Base-by-base conservation (phyloP, 1,284 basidiomycete species). In the Peniophora sp. region DNA sequence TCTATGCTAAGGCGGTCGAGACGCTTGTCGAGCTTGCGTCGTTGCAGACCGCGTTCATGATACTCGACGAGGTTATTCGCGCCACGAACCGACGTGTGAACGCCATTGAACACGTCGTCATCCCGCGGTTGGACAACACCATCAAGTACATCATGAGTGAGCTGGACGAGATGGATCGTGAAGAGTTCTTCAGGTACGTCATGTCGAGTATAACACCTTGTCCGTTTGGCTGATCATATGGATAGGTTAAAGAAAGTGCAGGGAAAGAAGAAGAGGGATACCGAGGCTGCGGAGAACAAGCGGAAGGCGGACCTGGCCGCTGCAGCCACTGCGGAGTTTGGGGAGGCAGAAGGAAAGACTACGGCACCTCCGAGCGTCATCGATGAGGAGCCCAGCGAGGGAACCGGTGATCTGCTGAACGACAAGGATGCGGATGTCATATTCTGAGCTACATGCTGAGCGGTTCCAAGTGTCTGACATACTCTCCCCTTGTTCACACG, bases 1-100 rank as follows among this genome's bases (percentile, higher is more conserved):
- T 92, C 2, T 99, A 98, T 60, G 89, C 95, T 3, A 98, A 99
- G 66, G 97, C 97, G 0, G 85, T 99, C 22, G 92, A 96, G 66
- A 97, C 95, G 1, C 76, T 99, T 15, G 96, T 99, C 27, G 97
- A 99, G 65, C 80, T 99, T 42, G 97, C 97, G 1, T 97, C 94
- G 39, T 73, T 99, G 32, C 88, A 97, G 74, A 98, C 97, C 0
- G 97, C 97, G 3, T 99, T 99, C 73, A 96, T 91, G 51, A 98
- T 99, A 58, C 80, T 99, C 23, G 97, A 99, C 68, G 97, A 99
- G 71, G 97, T 99, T 54, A 99, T 99, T 64, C 86, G 93, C 50
- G 93, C 96, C 43, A 99, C 97, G 24, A 99, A 98, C 68, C 87
- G 97, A 44, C 85, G 97, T 57, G 97, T 99, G 32, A 99, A 99